These are phyloP conservation scores for Hypoxylon subgilvum DNA, from an alignment of 495 filamentous ascomycete genomes.

Conservation along the genomic window DNA sequence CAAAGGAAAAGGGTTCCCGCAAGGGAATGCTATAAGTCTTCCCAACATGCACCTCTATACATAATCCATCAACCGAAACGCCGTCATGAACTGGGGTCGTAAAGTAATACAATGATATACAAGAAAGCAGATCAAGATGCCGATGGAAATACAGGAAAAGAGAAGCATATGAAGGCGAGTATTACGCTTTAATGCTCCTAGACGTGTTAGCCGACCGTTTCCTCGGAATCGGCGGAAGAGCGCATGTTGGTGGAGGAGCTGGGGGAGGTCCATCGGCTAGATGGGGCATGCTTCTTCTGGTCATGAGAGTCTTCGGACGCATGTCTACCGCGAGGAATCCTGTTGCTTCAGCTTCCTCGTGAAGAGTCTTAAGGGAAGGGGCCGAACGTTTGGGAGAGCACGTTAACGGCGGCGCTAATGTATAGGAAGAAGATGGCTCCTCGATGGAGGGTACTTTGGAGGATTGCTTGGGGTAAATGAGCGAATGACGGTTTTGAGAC, in stretches of 20 bases:
- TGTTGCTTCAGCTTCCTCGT: slow-evolving; percentile 37
- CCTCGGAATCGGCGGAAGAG: slow-evolving; percentile 65
- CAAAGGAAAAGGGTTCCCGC: slow-evolving; percentile 3
- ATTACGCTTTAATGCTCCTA: slow-evolving; percentile 13
- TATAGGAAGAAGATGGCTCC: slow-evolving; percentile 8
- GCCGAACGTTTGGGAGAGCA: slow-evolving; percentile 38
- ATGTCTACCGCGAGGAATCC: slow-evolving; percentile 42
- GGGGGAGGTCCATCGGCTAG: slow-evolving; percentile 64
- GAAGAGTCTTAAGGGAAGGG: slow-evolving; percentile 34
- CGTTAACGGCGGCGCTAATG: slow-evolving; percentile 5
- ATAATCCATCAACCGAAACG: slow-evolving; percentile 9
- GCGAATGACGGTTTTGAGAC: slow-evolving; percentile 26
- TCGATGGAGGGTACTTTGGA: slow-evolving; percentile 21
- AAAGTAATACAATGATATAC: slow-evolving; percentile 28
- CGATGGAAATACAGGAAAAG: slow-evolving; percentile 3
- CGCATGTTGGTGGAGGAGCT: slow-evolving; percentile 67
- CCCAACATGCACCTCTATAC: slow-evolving; percentile 7
- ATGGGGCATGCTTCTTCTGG: slow-evolving; percentile 64
- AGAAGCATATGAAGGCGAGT: neutral
- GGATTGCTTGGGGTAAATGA: slow-evolving; percentile 15
- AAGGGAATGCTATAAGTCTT: slow-evolving; percentile 17
- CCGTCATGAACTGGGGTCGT: slow-evolving; percentile 26
- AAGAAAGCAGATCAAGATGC: slow-evolving; percentile 15
- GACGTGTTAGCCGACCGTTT: slow-evolving; percentile 20
- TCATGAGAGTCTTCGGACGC: slow-evolving; percentile 38